phyloP scores from a whole-genome alignment of 129 eudicot species.

The Rutidosis leptorrhynchoides region DNA sequence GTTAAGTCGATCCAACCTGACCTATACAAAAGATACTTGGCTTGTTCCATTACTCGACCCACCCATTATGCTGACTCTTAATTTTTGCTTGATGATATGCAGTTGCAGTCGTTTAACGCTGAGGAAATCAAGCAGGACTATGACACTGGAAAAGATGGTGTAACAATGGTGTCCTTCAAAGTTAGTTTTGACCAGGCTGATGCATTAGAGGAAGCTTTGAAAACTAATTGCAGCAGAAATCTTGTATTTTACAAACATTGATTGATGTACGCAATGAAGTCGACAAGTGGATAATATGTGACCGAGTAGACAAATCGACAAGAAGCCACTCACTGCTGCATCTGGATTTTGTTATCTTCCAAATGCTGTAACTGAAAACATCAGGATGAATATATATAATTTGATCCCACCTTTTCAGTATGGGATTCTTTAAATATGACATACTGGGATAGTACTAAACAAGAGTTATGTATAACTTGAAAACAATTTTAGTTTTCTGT shows the following conservation, averaged over 20 bases:
- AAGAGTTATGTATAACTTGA: not conserved
- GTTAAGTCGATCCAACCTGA: not conserved
- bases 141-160: conserved; percentile 93
- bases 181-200: conserved; percentile 78
- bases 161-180: conserved; percentile 79
- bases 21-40: not conserved
- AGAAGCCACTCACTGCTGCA: not conserved
- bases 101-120: conserved; percentile 78
- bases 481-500: not conserved
- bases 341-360: not conserved
- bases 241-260: conserved; percentile 64
- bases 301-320: not conserved
- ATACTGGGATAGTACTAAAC: not conserved
- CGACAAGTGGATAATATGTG: not conserved
- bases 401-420: not conserved
- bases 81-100: conserved; percentile 24
- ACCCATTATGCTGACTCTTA: not conserved
- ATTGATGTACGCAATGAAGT: conserved; percentile 21
- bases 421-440: conserved; percentile 1
- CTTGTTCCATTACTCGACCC: not conserved
- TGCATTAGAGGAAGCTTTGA: conserved; percentile 81
- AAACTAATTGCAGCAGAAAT: conserved; percentile 70
- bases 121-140: conserved; percentile 88
- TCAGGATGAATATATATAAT: not conserved
- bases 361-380: not conserved